Conservation (phyloP, 1,284 basidiomycete species). For the Exsudoporus floridanus region DNA sequence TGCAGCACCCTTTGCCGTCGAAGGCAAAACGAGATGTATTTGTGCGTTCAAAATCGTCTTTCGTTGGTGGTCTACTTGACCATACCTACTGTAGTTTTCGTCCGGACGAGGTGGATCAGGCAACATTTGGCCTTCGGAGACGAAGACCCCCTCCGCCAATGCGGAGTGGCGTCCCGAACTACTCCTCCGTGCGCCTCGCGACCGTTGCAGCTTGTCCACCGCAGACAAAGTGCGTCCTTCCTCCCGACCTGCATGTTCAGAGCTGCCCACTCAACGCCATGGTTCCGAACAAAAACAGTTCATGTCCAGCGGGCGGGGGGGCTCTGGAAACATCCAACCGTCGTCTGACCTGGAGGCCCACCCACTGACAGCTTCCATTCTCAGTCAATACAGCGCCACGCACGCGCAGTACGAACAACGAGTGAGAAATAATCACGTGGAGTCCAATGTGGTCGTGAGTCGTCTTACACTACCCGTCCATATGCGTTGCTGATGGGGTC, state of each 20-base stretch:
- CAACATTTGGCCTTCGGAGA: slow-evolving; percentile 53
- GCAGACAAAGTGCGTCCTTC: slow-evolving; percentile 29
- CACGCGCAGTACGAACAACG: slow-evolving; percentile 42
- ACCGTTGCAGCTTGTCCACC: slow-evolving; percentile 45
- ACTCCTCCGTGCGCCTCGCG: slow-evolving; percentile 46
- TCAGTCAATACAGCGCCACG: slow-evolving; percentile 25
- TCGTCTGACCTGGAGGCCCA: slow-evolving; percentile 47
- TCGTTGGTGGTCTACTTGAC: neutral
- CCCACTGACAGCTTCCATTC: slow-evolving; percentile 37
- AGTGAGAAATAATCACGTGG: slow-evolving; percentile 43
- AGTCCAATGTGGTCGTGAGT: slow-evolving; percentile 42
- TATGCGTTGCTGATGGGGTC: neutral
- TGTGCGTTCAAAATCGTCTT: slow-evolving; percentile 27
- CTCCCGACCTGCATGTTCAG: neutral
- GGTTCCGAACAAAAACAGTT: slow-evolving; percentile 32
- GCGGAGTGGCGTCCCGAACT: slow-evolving; percentile 35
- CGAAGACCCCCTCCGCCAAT: slow-evolving; percentile 32
- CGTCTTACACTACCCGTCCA: neutral
- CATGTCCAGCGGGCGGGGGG: slow-evolving; percentile 70
- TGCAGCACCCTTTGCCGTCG: slow-evolving; percentile 27
- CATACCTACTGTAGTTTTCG: slow-evolving; percentile 41
- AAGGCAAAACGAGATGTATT: slow-evolving; percentile 37
- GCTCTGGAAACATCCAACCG: slow-evolving; percentile 74
- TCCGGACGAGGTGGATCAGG: slow-evolving; percentile 68
- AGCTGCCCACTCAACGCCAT: neutral